A percentile compares a stretch with the other conserved stretches of the same genome.
These are phyloP conservation scores for Eutypa lata DNA, from an alignment of 2,329 filamentous ascomycete species.

Conservation along the genomic window DNA sequence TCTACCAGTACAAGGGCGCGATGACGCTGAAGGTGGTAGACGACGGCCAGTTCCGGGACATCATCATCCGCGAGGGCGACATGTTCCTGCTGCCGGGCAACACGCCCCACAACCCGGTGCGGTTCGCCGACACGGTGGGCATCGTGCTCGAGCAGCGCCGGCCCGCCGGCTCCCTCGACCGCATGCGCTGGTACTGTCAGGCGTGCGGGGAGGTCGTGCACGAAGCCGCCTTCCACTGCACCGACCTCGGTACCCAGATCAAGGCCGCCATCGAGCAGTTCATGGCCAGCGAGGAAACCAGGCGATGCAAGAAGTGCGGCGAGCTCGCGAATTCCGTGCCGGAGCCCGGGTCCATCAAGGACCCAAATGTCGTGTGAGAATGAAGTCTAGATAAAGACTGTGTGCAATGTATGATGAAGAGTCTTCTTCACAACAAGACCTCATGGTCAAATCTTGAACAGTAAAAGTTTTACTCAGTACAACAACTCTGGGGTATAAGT, in stretches of 20 bases:
- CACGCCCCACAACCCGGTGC: slow-evolving; percentile 93
- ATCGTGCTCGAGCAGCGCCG: slow-evolving; percentile 86
- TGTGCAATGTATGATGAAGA: too few relatives aligned
- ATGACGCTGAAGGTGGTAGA: slow-evolving; percentile 95
- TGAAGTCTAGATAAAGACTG: too few relatives aligned
- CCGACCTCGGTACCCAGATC: slow-evolving; percentile 88
- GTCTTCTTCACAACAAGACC: too few relatives aligned
- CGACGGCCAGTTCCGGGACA: slow-evolving; percentile 67
- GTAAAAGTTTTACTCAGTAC: too few relatives aligned
- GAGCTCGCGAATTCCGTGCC: slow-evolving; percentile 70
- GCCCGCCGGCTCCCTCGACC: slow-evolving; percentile 67
- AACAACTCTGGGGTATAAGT: too few relatives aligned
- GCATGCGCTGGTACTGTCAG: slow-evolving; percentile 86
- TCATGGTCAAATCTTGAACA: too few relatives aligned
- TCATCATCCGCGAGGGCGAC: slow-evolving; percentile 87
- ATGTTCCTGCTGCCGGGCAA: slow-evolving; percentile 92
- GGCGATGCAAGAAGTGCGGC: slow-evolving; percentile 77
- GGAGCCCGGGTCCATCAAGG: slow-evolving; percentile 53
- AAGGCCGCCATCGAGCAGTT: slow-evolving; percentile 87
- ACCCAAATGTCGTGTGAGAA: slow-evolving; percentile 51
- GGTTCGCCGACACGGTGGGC: slow-evolving; percentile 91
- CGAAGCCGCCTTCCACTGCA: slow-evolving; percentile 84
- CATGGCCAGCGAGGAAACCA: slow-evolving; percentile 57
- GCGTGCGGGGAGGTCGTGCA: slow-evolving; percentile 71
- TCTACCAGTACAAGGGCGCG: slow-evolving; percentile 91